phyloP scores from a whole-genome alignment of 2,329 filamentous ascomycete genomes.

The Fusarium brevicatenulatum region DNA sequence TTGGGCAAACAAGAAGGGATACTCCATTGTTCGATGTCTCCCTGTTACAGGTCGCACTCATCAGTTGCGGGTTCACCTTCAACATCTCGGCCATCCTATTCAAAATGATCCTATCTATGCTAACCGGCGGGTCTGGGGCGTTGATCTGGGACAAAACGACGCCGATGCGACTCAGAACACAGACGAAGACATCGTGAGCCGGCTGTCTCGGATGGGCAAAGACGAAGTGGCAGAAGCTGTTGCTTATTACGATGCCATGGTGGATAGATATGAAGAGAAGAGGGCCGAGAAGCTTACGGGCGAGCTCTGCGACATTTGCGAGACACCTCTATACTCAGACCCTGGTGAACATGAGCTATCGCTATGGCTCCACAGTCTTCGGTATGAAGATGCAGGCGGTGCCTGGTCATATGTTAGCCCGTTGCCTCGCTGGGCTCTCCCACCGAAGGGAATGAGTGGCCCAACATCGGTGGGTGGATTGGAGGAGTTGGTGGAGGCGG shows the following conservation, averaged over 20 bases:
- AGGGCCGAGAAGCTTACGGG: constrained; percentile 96
- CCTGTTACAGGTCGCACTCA: constrained; percentile 95
- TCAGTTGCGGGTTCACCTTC: constrained; percentile 92
- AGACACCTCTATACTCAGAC: constrained; percentile 91
- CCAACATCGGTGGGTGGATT: constrained; percentile 73
- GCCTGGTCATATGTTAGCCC: constrained; percentile 88
- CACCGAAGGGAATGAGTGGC: constrained; percentile 76
- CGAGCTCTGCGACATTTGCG: constrained; percentile 80
- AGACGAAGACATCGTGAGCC: constrained; percentile 89
- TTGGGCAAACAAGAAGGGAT: constrained; percentile 73
- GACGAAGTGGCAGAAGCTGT: constrained; percentile 90
- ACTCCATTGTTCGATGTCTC: constrained; percentile 93
- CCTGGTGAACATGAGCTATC: constrained; percentile 90
- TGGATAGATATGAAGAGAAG: constrained; percentile 87
- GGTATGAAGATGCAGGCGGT: constrained; percentile 86
- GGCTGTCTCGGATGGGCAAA: constrained; percentile 91
- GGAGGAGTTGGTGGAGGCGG: constrained; percentile 67
- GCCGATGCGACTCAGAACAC: constrained; percentile 74
- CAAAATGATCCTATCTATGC: constrained; percentile 98
- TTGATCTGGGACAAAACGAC: constrained; percentile 75
- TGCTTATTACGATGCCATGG: constrained; percentile 93
- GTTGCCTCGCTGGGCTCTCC: constrained; percentile 87
- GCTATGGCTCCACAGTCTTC: constrained; percentile 91
- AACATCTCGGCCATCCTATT: constrained; percentile 94
- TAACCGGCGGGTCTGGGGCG: constrained; percentile 91